Percentiles rank a stretch among this genome's conserved stretches.
phyloP scores from a whole-genome alignment of 2,329 filamentous ascomycete species.

The Ceratocystis eucalypticola region DNA sequence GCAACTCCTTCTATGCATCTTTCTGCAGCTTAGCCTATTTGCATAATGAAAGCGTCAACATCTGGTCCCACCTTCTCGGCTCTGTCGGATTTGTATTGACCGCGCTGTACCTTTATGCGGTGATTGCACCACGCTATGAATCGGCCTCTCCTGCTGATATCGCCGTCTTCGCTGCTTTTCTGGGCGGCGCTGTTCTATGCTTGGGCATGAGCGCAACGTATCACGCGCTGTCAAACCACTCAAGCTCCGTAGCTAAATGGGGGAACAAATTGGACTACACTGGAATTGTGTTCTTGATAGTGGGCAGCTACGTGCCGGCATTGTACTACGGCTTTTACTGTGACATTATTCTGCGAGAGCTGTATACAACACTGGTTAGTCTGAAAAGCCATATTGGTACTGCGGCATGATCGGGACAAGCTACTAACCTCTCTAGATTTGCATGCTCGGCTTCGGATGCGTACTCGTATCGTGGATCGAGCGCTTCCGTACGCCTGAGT shows the following conservation, averaged over 20 bases:
- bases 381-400: neutral
- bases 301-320: conserved; percentile 79
- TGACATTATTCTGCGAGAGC: conserved; percentile 46
- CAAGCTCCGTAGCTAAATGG: conserved; percentile 58
- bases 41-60: conserved; percentile 51
- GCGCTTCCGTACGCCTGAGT: conserved; percentile 67
- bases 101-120: conserved; percentile 40
- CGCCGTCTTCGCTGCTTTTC: conserved; percentile 65
- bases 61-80: conserved; percentile 53
- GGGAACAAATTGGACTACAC: conserved; percentile 92
- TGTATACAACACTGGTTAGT: conserved; percentile 64
- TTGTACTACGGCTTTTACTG: conserved; percentile 79
- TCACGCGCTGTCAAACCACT: conserved; percentile 79
- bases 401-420: neutral
- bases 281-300: conserved; percentile 82
- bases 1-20: conserved; percentile 35
- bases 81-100: conserved; percentile 43
- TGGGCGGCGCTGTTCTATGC: conserved; percentile 57
- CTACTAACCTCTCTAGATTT: conserved; percentile 45
- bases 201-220: conserved; percentile 73
- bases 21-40: conserved; percentile 38
- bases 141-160: conserved; percentile 50
- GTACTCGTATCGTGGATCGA: conserved; percentile 65
- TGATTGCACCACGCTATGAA: conserved; percentile 52
- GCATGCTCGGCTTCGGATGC: conserved; percentile 61